Evolutionary conservation across 2,329 filamentous ascomycete species (phyloP).

Genomic region (Cordyceps militaris): DNA sequence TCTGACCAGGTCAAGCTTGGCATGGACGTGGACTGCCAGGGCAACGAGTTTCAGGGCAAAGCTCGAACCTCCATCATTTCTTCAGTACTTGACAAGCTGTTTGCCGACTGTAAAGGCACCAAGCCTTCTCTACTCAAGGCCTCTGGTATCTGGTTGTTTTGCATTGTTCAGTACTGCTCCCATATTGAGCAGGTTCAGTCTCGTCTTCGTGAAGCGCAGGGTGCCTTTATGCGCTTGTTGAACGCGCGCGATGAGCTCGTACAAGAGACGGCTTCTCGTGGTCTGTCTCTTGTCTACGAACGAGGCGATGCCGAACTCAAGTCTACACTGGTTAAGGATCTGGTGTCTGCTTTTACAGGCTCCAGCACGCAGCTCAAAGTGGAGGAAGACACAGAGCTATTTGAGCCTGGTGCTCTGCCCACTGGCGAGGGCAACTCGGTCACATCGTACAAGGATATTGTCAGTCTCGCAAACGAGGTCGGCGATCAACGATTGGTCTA

Average conservation of each 20-base stretch:
- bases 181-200: slow-evolving; percentile 67
- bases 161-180: slow-evolving; percentile 82
- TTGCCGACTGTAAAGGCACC: slow-evolving; percentile 71
- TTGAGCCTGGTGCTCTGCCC: slow-evolving; percentile 82
- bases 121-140: slow-evolving; percentile 89
- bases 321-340: slow-evolving; percentile 75
- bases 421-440: slow-evolving; percentile 85
- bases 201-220: slow-evolving; percentile 71
- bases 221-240: slow-evolving; percentile 79
- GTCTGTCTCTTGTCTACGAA: slow-evolving; percentile 88
- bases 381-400: slow-evolving; percentile 83
- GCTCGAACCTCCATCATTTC: slow-evolving; percentile 37
- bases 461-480: slow-evolving; percentile 90
- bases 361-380: slow-evolving; percentile 71
- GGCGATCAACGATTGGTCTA: slow-evolving; percentile 95
- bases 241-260: slow-evolving; percentile 88
- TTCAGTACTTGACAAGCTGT: slow-evolving; percentile 61
- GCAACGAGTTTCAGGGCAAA: slow-evolving; percentile 30
- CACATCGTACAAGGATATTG: slow-evolving; percentile 96
- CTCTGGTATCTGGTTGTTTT: slow-evolving; percentile 91
- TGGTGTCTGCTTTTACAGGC: slow-evolving; percentile 84
- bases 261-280: slow-evolving; percentile 89
- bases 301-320: slow-evolving; percentile 77
- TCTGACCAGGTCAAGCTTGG: slow-evolving; percentile 70
- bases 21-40: slow-evolving; percentile 61